These are phyloP conservation scores for Ophiostoma quercus DNA, from an alignment of 2,329 filamentous ascomycete species.

Conservation along the genomic window DNA sequence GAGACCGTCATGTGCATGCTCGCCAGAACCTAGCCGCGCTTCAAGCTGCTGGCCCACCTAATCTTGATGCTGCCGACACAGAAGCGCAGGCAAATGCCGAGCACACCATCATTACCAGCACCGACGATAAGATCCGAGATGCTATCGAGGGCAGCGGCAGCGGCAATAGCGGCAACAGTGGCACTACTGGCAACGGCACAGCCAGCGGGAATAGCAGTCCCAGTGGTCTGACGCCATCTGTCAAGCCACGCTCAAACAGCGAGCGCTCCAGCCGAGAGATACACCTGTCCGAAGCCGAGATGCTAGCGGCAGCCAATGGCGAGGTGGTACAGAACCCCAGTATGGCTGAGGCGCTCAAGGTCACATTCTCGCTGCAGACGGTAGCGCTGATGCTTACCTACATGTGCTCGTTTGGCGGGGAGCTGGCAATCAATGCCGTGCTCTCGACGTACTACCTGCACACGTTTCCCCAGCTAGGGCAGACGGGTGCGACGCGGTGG, in stretches of 20 bases:
- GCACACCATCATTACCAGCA: neutral
- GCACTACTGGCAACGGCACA: neutral
- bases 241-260: conserved; percentile 5
- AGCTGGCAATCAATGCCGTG: conserved; percentile 58
- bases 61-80: conserved; percentile 28
- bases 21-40: conserved; percentile 49
- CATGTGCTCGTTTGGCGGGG: conserved; percentile 58
- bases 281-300: conserved; percentile 45
- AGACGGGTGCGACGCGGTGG: conserved; percentile 55
- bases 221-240: neutral
- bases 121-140: neutral
- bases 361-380: conserved; percentile 51
- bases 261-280: conserved; percentile 39
- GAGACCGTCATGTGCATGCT: conserved; percentile 58
- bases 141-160: neutral
- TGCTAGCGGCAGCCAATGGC: conserved; percentile 50
- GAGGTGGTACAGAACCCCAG: conserved; percentile 53
- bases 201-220: neutral
- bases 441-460: conserved; percentile 55
- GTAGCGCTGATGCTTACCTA: conserved; percentile 53
- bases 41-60: conserved; percentile 22
- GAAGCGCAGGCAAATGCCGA: neutral
- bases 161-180: neutral
- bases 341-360: conserved; percentile 41
- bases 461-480: conserved; percentile 53